Conservation (phyloP, 352 stramenopile species). For the Pythium diclinum region DNA sequence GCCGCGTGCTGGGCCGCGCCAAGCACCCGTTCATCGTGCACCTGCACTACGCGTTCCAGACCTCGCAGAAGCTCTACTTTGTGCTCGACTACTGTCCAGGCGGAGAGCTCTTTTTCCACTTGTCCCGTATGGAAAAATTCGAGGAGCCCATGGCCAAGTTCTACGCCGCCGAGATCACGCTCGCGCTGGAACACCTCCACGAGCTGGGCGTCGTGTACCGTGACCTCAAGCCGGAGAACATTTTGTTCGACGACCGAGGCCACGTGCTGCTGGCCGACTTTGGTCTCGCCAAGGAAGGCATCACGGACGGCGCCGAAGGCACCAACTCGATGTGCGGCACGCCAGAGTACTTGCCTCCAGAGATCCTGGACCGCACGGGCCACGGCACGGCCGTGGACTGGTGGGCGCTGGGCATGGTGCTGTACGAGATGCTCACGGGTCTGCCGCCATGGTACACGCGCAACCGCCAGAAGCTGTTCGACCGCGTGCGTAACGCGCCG, state of each 20-base stretch:
- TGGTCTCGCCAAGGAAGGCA: slow-evolving; percentile 85
- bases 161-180: slow-evolving; percentile 89
- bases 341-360: slow-evolving; percentile 91
- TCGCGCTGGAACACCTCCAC: slow-evolving; percentile 89
- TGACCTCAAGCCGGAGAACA: slow-evolving; percentile 86
- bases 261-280: slow-evolving; percentile 84
- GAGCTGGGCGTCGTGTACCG: slow-evolving; percentile 87
- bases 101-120: slow-evolving; percentile 89
- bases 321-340: slow-evolving; percentile 90
- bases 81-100: slow-evolving; percentile 91
- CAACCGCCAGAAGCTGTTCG: slow-evolving; percentile 91
- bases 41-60: slow-evolving; percentile 91
- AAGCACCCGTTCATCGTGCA: slow-evolving; percentile 92
- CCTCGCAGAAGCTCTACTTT: slow-evolving; percentile 89
- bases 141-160: slow-evolving; percentile 84
- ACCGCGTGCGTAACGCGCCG: slow-evolving; percentile 84
- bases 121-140: slow-evolving; percentile 89
- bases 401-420: slow-evolving; percentile 91
- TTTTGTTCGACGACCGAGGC: slow-evolving; percentile 74
- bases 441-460: slow-evolving; percentile 92
- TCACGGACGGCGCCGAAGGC: slow-evolving; percentile 77
- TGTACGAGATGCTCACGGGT: slow-evolving; percentile 94
- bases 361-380: slow-evolving; percentile 88
- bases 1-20: slow-evolving; percentile 79
- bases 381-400: slow-evolving; percentile 91